Percentiles rank a stretch among this genome's conserved stretches.
phyloP scores from a whole-genome alignment of 1,284 basidiomycete genomes.

The Pisolithus thermaeus region DNA sequence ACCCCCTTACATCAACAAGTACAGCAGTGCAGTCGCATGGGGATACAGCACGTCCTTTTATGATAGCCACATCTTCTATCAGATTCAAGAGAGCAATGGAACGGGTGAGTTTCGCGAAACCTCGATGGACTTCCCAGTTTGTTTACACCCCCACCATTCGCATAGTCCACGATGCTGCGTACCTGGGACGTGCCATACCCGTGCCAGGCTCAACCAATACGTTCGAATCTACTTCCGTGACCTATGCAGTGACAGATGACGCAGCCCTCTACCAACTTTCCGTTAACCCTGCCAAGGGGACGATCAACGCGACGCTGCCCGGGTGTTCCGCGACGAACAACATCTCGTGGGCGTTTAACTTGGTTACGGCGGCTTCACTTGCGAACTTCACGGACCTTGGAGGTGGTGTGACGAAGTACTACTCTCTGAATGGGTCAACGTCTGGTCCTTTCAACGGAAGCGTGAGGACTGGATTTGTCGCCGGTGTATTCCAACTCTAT shows the following conservation, averaged over 20 bases:
- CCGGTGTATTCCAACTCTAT: slow-evolving; percentile 9
- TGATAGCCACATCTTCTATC: slow-evolving; percentile 12
- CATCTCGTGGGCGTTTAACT: slow-evolving; percentile 7
- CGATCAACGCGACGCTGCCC: slow-evolving; percentile 4
- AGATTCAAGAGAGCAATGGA: slow-evolving; percentile 7
- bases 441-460: slow-evolving; percentile 2
- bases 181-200: slow-evolving; percentile 9
- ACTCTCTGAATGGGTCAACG: slow-evolving; percentile 7
- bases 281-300: background rate
- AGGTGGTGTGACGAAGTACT: slow-evolving; percentile 10
- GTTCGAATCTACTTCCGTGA: slow-evolving; percentile 8
- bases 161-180: slow-evolving; percentile 9
- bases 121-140: too few species aligned
- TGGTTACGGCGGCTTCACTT: background rate
- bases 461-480: background rate
- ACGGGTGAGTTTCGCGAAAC: slow-evolving; percentile 2
- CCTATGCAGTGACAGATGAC: slow-evolving; percentile 11
- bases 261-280: slow-evolving; percentile 2
- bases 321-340: slow-evolving; percentile 4
- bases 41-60: slow-evolving; percentile 9
- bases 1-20: slow-evolving; percentile 4
- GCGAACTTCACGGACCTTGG: slow-evolving; percentile 8
- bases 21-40: slow-evolving; percentile 7
- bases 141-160: too few species aligned
- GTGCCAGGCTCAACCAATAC: background rate